Evolutionary conservation across 352 stramenopile genomes (phyloP), one percentile per base, ranked within the genome.

Genomic region (Phytophthora europaea): DNA sequence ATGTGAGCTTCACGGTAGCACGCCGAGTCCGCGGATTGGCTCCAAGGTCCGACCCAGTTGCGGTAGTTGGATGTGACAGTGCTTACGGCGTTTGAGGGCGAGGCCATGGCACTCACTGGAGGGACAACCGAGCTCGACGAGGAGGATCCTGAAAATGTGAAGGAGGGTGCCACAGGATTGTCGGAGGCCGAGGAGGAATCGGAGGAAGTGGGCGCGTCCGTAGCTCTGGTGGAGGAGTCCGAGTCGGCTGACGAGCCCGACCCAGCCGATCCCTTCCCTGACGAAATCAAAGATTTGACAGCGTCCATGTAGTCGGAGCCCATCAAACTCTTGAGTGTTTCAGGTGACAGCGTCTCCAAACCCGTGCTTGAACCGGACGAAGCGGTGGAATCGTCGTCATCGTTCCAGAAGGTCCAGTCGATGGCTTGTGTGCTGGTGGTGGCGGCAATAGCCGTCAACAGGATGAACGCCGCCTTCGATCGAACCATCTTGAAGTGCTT

Each of bases 1-100:
- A 78, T 57, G 52, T 83, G 73, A 31, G 78, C 79, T 56, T 85
- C 80, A 9, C 82, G 79, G 58, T 87, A 89, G 62, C 82, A 89
- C 2, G 79, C 79, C 22, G 72, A 73, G 61, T 85, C 73, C 4
- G 62, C 51, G 0, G 73, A 72, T 63, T 59, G 64, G 56, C 13
- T 73, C 74, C 64, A 81, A 28, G 65, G 62, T 23, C 79, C 81
- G 10, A 89, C 75, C 81, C 81, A 87, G 50, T 81, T 79, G 34
- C 72, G 72, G 40, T 72, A 73, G 2, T 33, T 63, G 0, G 72
- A 79, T 20, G 53, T 36, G n/a, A 66, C 15, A 0, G 52, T 50
- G 48, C 40, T 76, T 0, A 65, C 61, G 22, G 72, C 72, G 6
- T 67, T 75, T 15, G 54, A 65, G 38, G 66, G 61, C 1, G 61